A percentile compares a stretch with the other conserved stretches of the same genome.
Conservation (phyloP, 805 yeast genomes). For the Lipomyces anomalus region DNA sequence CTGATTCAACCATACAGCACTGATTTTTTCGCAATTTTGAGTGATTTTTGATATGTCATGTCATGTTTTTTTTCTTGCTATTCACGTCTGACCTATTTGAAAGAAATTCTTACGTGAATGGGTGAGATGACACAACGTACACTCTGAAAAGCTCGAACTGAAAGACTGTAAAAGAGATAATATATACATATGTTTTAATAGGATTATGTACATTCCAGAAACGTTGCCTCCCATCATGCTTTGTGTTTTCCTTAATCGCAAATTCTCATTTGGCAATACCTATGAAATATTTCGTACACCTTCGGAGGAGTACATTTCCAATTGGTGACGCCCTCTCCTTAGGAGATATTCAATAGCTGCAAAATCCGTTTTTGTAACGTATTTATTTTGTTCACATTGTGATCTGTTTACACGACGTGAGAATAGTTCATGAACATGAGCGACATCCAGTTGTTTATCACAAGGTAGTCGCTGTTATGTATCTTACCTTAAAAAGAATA, state of each 20-base stretch:
- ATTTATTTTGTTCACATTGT: constrained; percentile 58
- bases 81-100: background rate
- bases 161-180: background rate
- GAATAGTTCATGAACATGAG: background rate
- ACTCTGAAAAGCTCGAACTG: too few relatives aligned
- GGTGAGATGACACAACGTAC: too few relatives aligned
- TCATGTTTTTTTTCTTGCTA: background rate
- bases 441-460: background rate
- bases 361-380: constrained; percentile 69
- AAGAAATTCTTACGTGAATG: background rate
- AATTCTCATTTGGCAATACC: background rate
- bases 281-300: constrained; percentile 57
- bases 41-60: background rate
- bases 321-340: constrained; percentile 65
- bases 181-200: constrained; percentile 1
- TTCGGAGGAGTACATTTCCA: constrained; percentile 66
- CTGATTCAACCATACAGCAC: background rate
- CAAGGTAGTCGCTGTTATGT: background rate
- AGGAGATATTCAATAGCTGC: constrained; percentile 78
- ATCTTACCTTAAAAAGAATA: constrained; percentile 40
- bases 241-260: background rate
- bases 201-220: background rate
- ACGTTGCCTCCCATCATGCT: too few relatives aligned
- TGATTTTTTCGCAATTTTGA: background rate
- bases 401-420: constrained; percentile 8